phyloP scores from a whole-genome alignment of 2,329 filamentous ascomycete genomes.

The Neopestalotiopsis clavispora region DNA sequence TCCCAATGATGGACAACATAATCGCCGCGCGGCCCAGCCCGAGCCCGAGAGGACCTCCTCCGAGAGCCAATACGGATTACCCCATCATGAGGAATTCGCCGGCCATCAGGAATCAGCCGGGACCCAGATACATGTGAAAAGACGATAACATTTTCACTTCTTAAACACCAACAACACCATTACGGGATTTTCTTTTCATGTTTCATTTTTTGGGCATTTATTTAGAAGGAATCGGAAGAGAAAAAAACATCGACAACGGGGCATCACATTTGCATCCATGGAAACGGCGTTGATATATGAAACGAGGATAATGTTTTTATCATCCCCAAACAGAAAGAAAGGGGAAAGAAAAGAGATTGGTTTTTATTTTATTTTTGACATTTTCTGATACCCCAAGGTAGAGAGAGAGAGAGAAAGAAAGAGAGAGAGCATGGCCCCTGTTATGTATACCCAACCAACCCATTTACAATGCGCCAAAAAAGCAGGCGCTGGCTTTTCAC shows the following conservation, averaged over 20 bases:
- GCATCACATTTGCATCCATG: neutral
- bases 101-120: constrained; percentile 6
- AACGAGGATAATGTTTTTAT: no score
- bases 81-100: constrained; percentile 13
- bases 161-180: no score
- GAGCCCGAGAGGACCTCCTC: constrained; percentile 4
- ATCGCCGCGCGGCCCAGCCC: constrained; percentile 2
- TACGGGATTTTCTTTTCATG: no score
- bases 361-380: neutral
- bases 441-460: neutral
- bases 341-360: neutral
- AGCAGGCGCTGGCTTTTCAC: no score
- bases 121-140: constrained; percentile 14
- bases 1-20: constrained; percentile 1
- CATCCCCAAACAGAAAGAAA: neutral
- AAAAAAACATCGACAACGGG: neutral
- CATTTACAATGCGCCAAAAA: neutral
- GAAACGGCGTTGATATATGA: neutral
- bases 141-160: no score
- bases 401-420: neutral
- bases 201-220: no score
- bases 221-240: neutral
- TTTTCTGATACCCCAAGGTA: constrained; percentile 7
- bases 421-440: neutral
- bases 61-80: neutral